Evolutionary conservation across 257 asterid species (phyloP).

Genomic region (Jaltomata sinuosa): DNA sequence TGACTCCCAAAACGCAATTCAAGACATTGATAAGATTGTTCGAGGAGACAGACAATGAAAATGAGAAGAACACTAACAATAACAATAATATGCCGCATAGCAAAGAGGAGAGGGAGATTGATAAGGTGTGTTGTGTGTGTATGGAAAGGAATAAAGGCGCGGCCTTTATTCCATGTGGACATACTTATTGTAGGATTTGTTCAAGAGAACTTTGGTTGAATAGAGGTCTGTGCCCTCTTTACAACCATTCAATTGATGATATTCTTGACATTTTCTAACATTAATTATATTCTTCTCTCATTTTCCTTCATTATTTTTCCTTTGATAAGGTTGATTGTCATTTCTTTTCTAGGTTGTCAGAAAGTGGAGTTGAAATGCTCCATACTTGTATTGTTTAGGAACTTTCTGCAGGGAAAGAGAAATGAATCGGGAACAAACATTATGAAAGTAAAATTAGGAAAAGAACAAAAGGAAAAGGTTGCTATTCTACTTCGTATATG

Average conservation of each 20-base stretch:
- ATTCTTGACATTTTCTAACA: conserved; percentile 4
- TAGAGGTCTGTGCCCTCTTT: conserved; percentile 10
- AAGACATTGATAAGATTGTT: conserved; percentile 12
- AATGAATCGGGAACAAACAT: neutral
- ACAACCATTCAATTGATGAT: neutral
- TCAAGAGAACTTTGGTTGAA: conserved; percentile 3
- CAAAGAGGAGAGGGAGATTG: neutral
- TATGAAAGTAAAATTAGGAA: neutral
- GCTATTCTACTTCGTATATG: neutral
- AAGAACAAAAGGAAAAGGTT: neutral
- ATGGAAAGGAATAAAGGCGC: conserved; percentile 14
- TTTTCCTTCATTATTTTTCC: neutral
- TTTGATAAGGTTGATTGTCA: neutral
- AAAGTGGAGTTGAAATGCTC: neutral
- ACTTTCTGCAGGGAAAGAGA: neutral
- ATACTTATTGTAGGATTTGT: conserved; percentile 19
- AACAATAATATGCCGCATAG: neutral
- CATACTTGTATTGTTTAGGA: neutral
- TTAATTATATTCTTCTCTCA: neutral
- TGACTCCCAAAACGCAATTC: neutral
- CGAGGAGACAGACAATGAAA: conserved; percentile 7
- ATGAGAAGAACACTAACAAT: neutral
- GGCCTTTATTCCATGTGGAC: conserved; percentile 15
- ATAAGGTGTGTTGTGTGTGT: conserved; percentile 12
- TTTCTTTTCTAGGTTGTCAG: neutral